These are phyloP conservation scores for Starmerella bombi DNA, from an alignment of 805 yeast genomes.

Conservation along the genomic window DNA sequence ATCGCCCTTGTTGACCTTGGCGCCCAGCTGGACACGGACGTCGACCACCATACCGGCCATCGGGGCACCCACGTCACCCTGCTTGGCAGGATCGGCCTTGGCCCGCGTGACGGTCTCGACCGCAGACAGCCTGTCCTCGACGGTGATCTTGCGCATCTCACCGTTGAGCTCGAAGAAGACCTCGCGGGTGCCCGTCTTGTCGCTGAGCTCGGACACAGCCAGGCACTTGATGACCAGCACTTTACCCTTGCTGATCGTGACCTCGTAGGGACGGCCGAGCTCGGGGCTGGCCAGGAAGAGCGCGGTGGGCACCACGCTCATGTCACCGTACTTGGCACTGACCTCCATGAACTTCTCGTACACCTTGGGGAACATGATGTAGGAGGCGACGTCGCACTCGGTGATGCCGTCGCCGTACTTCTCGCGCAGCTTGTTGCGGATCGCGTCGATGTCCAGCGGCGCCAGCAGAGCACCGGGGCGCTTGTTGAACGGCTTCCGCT, in stretches of 20 bases:
- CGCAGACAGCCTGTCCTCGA: slow-evolving; percentile 76
- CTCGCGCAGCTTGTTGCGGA: slow-evolving; percentile 58
- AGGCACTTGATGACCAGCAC: slow-evolving; percentile 76
- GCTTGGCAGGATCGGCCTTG: slow-evolving; percentile 78
- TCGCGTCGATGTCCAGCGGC: slow-evolving; percentile 64
- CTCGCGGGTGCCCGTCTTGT: slow-evolving; percentile 81
- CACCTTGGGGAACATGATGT: slow-evolving; percentile 96
- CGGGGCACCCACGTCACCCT: slow-evolving; percentile 93
- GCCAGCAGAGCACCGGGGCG: slow-evolving; percentile 88
- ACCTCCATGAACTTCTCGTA: slow-evolving; percentile 72
- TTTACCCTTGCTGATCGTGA: slow-evolving; percentile 91
- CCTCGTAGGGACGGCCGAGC: slow-evolving; percentile 76
- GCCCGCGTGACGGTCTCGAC: slow-evolving; percentile 76
- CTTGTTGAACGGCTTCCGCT: slow-evolving; percentile 74
- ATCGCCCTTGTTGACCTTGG: slow-evolving; percentile 90
- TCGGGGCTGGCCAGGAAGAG: slow-evolving; percentile 78
- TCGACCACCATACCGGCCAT: slow-evolving; percentile 98
- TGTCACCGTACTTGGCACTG: slow-evolving; percentile 72
- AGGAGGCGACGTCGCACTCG: slow-evolving; percentile 86
- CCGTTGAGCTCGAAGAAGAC: slow-evolving; percentile 97
- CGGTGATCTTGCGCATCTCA: slow-evolving; percentile 90
- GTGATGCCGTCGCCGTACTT: slow-evolving; percentile 61
- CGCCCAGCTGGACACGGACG: slow-evolving; percentile 77
- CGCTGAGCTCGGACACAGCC: slow-evolving; percentile 82
- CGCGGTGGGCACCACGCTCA: slow-evolving; percentile 86